These are phyloP conservation scores for Exophiala bonariae DNA, from an alignment of 2,329 filamentous ascomycete genomes.

Conservation along the genomic window DNA sequence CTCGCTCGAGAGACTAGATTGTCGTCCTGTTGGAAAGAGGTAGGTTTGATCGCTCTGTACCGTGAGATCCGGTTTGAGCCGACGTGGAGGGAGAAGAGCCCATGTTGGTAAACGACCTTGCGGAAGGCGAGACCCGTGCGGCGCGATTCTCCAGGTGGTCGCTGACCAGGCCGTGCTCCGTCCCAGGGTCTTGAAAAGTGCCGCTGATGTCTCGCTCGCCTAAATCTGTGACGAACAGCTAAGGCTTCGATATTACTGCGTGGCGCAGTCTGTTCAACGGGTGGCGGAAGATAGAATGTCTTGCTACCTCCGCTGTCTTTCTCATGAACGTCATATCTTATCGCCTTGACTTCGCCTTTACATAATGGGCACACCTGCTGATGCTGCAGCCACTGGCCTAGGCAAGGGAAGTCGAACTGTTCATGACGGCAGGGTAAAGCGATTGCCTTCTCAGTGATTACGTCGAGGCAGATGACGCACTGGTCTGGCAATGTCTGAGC, in stretches of 20 bases:
- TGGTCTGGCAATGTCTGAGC: conserved; percentile 12
- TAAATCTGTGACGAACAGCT: no score
- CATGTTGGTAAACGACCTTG: conserved; percentile 69
- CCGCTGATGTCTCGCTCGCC: conserved; percentile 8
- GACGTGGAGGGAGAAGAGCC: conserved; percentile 76
- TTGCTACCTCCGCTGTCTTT: conserved; percentile 17
- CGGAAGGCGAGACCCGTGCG: conserved; percentile 58
- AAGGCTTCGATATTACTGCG: not conserved
- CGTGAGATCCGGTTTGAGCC: conserved; percentile 77
- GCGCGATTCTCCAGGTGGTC: conserved; percentile 4
- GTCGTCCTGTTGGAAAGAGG: conserved; percentile 62
- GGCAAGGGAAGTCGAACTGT: conserved; percentile 82
- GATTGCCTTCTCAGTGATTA: conserved; percentile 69
- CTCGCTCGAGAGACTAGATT: conserved; percentile 74
- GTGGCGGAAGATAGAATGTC: conserved; percentile 31
- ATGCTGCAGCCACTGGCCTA: conserved; percentile 77
- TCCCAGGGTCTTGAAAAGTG: not conserved
- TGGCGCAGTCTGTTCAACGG: conserved; percentile 21
- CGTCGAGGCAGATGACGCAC: conserved; percentile 87
- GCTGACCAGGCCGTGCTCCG: conserved; percentile 18
- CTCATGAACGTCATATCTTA: conserved; percentile 64
- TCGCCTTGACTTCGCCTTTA: conserved; percentile 56
- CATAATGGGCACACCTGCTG: conserved; percentile 77
- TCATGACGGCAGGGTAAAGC: conserved; percentile 75
- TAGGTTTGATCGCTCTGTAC: conserved; percentile 72